Base-by-base conservation (phyloP, 768 basidiomycete species). In the Leccinum arenicola region DNA sequence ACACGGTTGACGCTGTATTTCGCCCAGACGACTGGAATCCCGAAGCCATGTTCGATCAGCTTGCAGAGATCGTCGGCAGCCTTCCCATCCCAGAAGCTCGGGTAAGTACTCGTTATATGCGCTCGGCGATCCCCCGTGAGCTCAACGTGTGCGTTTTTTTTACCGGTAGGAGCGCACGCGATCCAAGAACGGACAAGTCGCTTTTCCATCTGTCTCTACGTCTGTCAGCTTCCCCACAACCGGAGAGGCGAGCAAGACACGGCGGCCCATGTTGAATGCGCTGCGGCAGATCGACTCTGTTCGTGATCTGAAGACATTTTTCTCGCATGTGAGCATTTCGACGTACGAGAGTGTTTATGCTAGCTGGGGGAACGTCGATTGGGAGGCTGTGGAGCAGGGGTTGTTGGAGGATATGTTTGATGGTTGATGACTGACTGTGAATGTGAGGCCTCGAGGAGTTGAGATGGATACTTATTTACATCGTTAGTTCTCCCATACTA, bases 1-100 rank as follows among this genome's bases (percentile, higher is more conserved):
- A 99, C 72, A 98, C 96, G 0, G 92, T 95, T 6, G 97, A 98
- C 66, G 95, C 96, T 0, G 83, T 95, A 35, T 95, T 93, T 74
- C 88, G 86, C 17, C 91, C 94, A 0, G 88, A 94, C 58, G 79
- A 86, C 49, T 93, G 89, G 83, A 78, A 78, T 58, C 91, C 95
- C 0, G 89, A 90, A 64, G 89, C 94, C 3, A 86, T 97, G 78
- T 83, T 98, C 74, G 97, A 99, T 69, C 89, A 89, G 56, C 79
- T 98, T 0, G 87, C 93, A 47, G 94, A 95, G 62, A 84, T 93
- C 40, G 81, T 90, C 14, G 82, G 83, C n/a, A 85, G 79, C 58
- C 78, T 92, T 45, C 89, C 90, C 0, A 73, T 68, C 45, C 69
- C 78, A 25, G 76, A 81, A 51, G 63, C 54, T 65, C 66, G 58